Percentiles rank a stretch among this genome's conserved stretches.
Conservation (phyloP, 306 rosid genomes). For the Pyrus communis region DNA sequence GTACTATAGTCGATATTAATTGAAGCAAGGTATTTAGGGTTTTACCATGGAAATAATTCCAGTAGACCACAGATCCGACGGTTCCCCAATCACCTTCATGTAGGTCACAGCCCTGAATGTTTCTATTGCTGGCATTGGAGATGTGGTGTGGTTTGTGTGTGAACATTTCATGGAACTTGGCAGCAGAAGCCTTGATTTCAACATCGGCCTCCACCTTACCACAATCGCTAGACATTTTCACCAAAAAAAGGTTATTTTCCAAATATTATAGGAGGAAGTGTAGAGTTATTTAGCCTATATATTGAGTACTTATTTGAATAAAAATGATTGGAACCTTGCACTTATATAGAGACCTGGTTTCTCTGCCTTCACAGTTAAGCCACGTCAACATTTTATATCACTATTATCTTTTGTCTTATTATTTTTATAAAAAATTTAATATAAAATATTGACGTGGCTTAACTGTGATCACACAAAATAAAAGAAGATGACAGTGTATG, state of each 20-base stretch:
- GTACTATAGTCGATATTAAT: background rate
- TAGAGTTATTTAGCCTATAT: background rate
- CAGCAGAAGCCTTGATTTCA: slow-evolving; percentile 11
- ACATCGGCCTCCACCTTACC: slow-evolving; percentile 3
- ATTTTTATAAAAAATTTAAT: too few species aligned
- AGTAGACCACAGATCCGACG: slow-evolving; percentile 7
- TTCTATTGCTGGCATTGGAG: background rate
- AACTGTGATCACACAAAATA: too few species aligned
- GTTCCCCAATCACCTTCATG: slow-evolving; percentile 18
- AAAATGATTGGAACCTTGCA: background rate
- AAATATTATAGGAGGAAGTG: background rate
- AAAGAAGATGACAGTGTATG: fast-evolving
- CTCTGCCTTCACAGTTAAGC: too few species aligned
- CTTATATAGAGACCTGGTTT: background rate
- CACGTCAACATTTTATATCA: too few species aligned
- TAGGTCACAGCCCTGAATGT: background rate
- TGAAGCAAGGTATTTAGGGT: background rate
- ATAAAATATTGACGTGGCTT: fast-evolving
- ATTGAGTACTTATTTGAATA: background rate
- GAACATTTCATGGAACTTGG: slow-evolving; percentile 1
- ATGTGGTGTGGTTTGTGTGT: slow-evolving; percentile 13
- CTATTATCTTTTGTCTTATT: too few species aligned
- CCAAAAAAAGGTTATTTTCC: background rate
- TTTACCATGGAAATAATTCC: slow-evolving; percentile 20
- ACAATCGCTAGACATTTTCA: background rate